These are phyloP conservation scores for Stagonosporopsis chrysanthemi DNA, from an alignment of 2,329 filamentous ascomycete genomes.

Conservation along the genomic window DNA sequence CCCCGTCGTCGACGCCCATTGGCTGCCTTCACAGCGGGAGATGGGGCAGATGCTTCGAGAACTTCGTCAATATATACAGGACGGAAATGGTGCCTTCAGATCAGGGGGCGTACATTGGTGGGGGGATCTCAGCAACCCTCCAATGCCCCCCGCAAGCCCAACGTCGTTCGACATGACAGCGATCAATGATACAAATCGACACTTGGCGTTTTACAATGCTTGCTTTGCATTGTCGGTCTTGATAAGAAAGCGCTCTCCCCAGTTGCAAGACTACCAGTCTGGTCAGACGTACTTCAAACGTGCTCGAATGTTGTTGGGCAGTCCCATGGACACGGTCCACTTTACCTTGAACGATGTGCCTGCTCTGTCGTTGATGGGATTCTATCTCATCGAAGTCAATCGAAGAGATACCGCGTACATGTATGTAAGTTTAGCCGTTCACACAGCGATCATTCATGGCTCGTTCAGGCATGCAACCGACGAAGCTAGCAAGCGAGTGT, in stretches of 20 bases:
- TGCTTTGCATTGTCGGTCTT: slow-evolving; percentile 36
- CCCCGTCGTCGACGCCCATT: slow-evolving; percentile 34
- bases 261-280: slow-evolving; percentile 26
- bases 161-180: slow-evolving; percentile 26
- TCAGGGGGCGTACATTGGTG: slow-evolving; percentile 39
- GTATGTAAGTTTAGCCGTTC: slow-evolving; percentile 36
- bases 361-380: slow-evolving; percentile 36
- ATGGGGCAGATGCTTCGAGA: slow-evolving; percentile 34
- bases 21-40: slow-evolving; percentile 32
- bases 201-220: slow-evolving; percentile 37
- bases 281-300: slow-evolving; percentile 38
- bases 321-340: slow-evolving; percentile 35
- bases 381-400: slow-evolving; percentile 41
- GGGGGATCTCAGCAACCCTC: slow-evolving; percentile 31
- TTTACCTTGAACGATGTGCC: slow-evolving; percentile 36
- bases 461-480: slow-evolving; percentile 28
- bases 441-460: slow-evolving; percentile 38
- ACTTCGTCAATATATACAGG: slow-evolving; percentile 34
- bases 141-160: slow-evolving; percentile 20
- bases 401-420: slow-evolving; percentile 38
- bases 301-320: slow-evolving; percentile 35
- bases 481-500: slow-evolving; percentile 30
- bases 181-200: slow-evolving; percentile 26
- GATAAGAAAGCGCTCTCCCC: slow-evolving; percentile 23
- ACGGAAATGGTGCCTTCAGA: slow-evolving; percentile 31